phyloP scores from a whole-genome alignment of 331 rosid species.

The Dryas integrifolia region DNA sequence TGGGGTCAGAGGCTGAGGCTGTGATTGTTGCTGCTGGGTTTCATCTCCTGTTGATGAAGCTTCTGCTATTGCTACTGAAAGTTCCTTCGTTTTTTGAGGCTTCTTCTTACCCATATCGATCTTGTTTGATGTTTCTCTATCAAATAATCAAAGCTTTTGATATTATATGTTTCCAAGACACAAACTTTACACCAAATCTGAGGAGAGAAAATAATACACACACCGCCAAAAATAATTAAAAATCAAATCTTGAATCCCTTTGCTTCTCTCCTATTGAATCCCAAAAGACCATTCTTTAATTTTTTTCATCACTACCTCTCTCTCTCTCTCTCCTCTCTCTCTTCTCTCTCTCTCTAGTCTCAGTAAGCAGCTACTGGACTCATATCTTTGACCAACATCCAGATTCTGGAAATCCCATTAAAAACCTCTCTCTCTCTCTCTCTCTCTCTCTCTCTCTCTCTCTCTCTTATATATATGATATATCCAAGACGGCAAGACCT shows the following conservation, averaged over 20 bases:
- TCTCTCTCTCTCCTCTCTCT: conserved; percentile 11
- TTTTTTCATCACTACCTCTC: conserved; percentile 4
- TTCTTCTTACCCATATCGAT: conserved; percentile 58
- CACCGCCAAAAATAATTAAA: conserved; percentile 21
- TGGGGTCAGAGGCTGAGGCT: conserved; percentile 38
- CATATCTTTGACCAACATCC: conserved; percentile 52
- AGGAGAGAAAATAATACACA: background rate
- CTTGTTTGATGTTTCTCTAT: background rate
- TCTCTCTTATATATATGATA: background rate
- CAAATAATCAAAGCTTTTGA: conserved; percentile 1
- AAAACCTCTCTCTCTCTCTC: conserved; percentile 17
- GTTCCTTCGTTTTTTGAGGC: conserved; percentile 67
- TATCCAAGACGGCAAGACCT: background rate
- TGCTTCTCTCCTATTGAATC: background rate
- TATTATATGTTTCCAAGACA: conserved; percentile 4
- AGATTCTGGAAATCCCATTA: conserved; percentile 35
- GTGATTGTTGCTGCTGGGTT: conserved; percentile 23
- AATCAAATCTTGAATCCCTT: conserved; percentile 15
- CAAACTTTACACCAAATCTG: background rate
- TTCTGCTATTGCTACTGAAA: conserved; percentile 73
- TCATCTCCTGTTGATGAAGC: conserved; percentile 55
- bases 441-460: conserved; percentile 4
- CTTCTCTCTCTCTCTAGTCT: conserved; percentile 4
- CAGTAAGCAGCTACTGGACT: conserved; percentile 18
- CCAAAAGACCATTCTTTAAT: background rate